Evolutionary conservation across 2,329 filamentous ascomycete species (phyloP), one percentile per base, ranked within the genome.

Genomic region (Microdochium paspali): DNA sequence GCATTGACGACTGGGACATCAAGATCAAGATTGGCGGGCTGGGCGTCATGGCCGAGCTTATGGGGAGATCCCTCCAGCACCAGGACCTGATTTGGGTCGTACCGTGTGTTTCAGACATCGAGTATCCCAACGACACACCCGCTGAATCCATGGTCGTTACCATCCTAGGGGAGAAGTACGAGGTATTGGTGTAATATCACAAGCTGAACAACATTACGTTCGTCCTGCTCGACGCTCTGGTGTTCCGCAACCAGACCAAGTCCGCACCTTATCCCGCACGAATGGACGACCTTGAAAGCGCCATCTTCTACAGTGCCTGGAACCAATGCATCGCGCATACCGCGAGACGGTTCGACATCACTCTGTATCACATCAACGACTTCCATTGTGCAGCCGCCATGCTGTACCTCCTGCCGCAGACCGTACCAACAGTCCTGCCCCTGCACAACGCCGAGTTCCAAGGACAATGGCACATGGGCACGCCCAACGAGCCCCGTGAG

Each of bases 11-110:
- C 58, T 85, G 82, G 78, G 71, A 65, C 3, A 81, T 85, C 64
- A 85, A 83, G 62, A 80, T 85, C 64, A 85, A 85, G 64, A 85
- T 85, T 44, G 82, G 82, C 50, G 82, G 82, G 50, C 68, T 85
- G 4, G 82, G 82, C 60, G 81, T 84, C 51, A 85, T 85, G 81
- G 80, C 82, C 28, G 78, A 82, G 54, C 66, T 85, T 2, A 85
- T 85, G 81, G 78, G 78, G 18, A 81, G 82, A 57, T 76, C 80
- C 46, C 71, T 85, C 10, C 69, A 74, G 3, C 79, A 85, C 53
- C 75, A 84, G 54, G 75, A 85, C 57, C 68, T 85, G 1, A 76
- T 85, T 51, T 85, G 77, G 77, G 75, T 80, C n/a, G 70, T 80
- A 25, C 77, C 77, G 13, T 77, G 74, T 54, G 80, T 84, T 45